Evolutionary conservation across 257 asterid species (phyloP).

Genomic region (Przewalskia tangutica): DNA sequence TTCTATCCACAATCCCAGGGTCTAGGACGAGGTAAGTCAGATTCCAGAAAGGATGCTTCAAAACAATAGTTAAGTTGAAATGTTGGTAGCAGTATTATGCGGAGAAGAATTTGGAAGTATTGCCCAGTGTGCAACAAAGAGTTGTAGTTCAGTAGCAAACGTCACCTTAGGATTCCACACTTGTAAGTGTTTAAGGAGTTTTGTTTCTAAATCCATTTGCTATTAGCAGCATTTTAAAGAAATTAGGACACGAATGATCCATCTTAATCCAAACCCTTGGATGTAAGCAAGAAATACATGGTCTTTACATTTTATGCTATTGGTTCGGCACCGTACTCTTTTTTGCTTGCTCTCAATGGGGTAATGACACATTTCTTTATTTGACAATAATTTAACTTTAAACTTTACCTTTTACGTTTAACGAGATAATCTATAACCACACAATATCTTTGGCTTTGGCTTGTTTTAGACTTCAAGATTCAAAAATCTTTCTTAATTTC

Average conservation of each 20-base stretch:
- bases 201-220: neutral
- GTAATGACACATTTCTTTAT: too few relatives aligned
- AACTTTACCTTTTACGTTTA: too few relatives aligned
- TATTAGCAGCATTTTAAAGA: neutral
- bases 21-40: neutral
- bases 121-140: neutral
- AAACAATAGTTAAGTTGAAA: neutral
- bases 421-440: too few relatives aligned
- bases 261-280: neutral
- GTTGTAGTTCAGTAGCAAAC: neutral
- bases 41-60: conserved; percentile 1
- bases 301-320: neutral
- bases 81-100: neutral
- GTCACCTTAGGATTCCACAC: neutral
- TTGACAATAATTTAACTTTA: too few relatives aligned
- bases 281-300: neutral
- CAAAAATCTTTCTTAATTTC: too few relatives aligned
- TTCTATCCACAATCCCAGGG: neutral
- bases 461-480: too few relatives aligned
- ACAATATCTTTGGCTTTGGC: too few relatives aligned
- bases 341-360: neutral
- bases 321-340: neutral
- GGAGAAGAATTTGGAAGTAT: neutral
- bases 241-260: neutral
- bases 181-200: neutral